Percentiles rank a stretch among this genome's conserved stretches.
Conservation (phyloP, 768 basidiomycete genomes). For the Fomitopsis pulvina region DNA sequence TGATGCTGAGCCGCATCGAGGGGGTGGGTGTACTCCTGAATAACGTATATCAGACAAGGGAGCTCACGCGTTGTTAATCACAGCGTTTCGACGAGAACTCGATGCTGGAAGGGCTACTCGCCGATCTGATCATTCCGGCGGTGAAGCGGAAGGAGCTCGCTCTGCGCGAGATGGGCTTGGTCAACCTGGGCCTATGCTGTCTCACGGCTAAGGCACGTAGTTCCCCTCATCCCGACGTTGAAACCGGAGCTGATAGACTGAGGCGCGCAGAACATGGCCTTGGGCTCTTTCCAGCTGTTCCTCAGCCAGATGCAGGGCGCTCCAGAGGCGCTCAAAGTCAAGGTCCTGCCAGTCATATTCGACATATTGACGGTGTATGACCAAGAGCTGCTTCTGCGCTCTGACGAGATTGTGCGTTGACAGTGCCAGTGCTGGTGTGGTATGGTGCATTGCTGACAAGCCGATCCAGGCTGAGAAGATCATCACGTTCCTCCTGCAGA, state of each 20-base stretch:
- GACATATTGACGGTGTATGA: slow-evolving; percentile 87
- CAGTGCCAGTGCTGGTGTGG: slow-evolving; percentile 21
- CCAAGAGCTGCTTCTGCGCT: slow-evolving; percentile 48
- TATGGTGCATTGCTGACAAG: not conserved
- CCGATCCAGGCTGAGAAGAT: slow-evolving; percentile 42
- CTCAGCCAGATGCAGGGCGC: slow-evolving; percentile 61
- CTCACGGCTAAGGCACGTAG: slow-evolving; percentile 67
- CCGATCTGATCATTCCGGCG: slow-evolving; percentile 86
- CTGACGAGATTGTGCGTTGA: no score
- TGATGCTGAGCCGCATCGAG: slow-evolving; percentile 81
- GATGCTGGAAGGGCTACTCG: slow-evolving; percentile 55
- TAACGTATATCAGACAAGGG: no score
- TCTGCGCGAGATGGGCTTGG: slow-evolving; percentile 74
- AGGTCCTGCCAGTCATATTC: slow-evolving; percentile 74
- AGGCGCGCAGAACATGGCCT: no score
- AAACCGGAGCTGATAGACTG: no score
- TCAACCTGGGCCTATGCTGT: slow-evolving; percentile 78
- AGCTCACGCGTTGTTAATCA: slow-evolving; percentile 5
- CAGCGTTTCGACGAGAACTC: slow-evolving; percentile 63
- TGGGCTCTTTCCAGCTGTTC: slow-evolving; percentile 81
- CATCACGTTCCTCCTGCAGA: slow-evolving; percentile 57
- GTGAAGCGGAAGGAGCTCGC: slow-evolving; percentile 83
- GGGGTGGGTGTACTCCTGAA: slow-evolving; percentile 44
- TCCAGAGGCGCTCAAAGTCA: slow-evolving; percentile 58
- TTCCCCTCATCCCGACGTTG: no score